Evolutionary conservation across 495 filamentous ascomycete species (phyloP), one percentile per base, ranked within the genome.

Genomic region (Xylaria telfairii): DNA sequence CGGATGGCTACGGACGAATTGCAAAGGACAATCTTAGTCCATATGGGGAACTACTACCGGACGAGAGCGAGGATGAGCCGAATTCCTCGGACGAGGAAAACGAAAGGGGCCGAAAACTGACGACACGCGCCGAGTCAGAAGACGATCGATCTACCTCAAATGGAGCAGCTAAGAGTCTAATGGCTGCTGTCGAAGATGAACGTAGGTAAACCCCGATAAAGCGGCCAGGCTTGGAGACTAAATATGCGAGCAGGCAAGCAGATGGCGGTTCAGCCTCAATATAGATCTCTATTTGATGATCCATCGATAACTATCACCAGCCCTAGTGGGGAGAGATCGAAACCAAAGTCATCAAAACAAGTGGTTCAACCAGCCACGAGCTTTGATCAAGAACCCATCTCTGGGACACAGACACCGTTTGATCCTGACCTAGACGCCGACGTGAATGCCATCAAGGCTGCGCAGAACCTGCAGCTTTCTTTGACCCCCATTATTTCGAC

Each of bases 371-470:
- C 94, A 2, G 86, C 86, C 30, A 95, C 92, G 12, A 94, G 88
- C 73, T 97, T 91, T 76, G 95, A 97, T 71, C 72, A 87, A 39
- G 80, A 83, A 37, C 84, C 88, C 6, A 81, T 86, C 21, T 94
- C 93, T 0, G 90, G 88, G 3, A 81, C 86, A 4, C 90, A 90
- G 32, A 97, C 93, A 1, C 93, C 95, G 1, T 86, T 93, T 47
- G 91, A 91, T 66, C 96, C 94, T 9, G 96, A 98, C 64, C 89
- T 92, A 21, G 95, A 99, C 78, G 91, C 88, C 3, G 94, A 97
- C 68, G 80, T 95, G 9, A 88, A 85, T 15, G 95, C 97, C 72
- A 92, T 98, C 66, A 90, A 90, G 72, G 87, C 91, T 32, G 96
- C 96, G 0, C 96, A 98, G 78, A 90, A 90, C 63, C 86, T 99